Evolutionary conservation across 495 filamentous ascomycete genomes (phyloP), one percentile per base, ranked within the genome.

Genomic region (Paragyromitra xinjiangensis): DNA sequence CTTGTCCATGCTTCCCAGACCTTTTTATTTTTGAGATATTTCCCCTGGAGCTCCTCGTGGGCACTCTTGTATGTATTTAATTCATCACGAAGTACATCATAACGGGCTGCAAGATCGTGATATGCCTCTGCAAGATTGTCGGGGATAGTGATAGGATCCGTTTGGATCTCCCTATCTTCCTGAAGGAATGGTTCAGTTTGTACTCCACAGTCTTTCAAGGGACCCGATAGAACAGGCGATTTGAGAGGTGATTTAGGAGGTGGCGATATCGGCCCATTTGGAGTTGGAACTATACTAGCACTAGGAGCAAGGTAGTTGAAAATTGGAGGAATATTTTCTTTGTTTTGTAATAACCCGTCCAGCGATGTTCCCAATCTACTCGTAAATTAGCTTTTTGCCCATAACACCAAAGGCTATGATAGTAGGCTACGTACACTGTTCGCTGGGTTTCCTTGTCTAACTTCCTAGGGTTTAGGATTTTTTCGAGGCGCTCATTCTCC

Each of bases 1-100:
- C 74, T 73, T 22, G 71, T 70, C 82, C 82, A 83, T 34, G 77
- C 69, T 48, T 75, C 74, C 71, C 71, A 81, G 12, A 74, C 73
- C 11, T 76, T 73, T 61, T 83, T 83, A 34, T 79, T 74, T 63
- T 78, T 59, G 22, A 71, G 64, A 55, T 83, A 78, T 22, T 79
- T 83, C 40, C 73, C 69, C 42, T 72, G 56, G 4, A 83, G 69
- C 19, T 66, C 65, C 24, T 48, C 69, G 8, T 82, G 81, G 16
- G 82, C 82, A 16, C 80, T 71, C 61, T 80, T 79, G 34, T 77
- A 78, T 19, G 51, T 75, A 8, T 75, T 73, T 37, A 67, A 42
- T 24, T 73, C 69, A 45, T 74, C 58, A 14, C 64, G 80, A 39
- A 77, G 65, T 26, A 55, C 37, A 29, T 81, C 69, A 24, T 78